phyloP scores from a whole-genome alignment of 495 filamentous ascomycete genomes.

The Lindgomyces ingoldianus region DNA sequence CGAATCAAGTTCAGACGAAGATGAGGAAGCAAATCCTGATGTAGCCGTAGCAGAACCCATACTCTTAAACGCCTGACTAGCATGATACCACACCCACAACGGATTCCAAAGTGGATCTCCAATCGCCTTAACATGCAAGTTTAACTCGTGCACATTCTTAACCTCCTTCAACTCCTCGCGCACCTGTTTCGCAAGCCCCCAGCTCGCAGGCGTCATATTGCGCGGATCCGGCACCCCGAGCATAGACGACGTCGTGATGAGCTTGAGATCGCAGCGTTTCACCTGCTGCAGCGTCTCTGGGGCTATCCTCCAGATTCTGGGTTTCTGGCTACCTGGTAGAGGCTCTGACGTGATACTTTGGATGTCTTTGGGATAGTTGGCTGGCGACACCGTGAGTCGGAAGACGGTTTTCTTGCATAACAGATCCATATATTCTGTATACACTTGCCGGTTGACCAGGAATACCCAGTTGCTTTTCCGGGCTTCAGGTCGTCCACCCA shows the following conservation, averaged over 20 bases:
- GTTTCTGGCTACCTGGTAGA: neutral
- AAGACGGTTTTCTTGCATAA: conserved; percentile 28
- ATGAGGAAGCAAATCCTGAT: neutral
- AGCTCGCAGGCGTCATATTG: conserved; percentile 19
- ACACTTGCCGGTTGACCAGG: conserved; percentile 28
- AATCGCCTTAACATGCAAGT: conserved; percentile 34
- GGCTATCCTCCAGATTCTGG: conserved; percentile 19
- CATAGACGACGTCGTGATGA: conserved; percentile 34
- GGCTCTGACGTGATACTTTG: neutral
- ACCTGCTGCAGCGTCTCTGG: conserved; percentile 16
- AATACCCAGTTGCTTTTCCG: conserved; percentile 26
- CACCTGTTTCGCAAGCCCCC: conserved; percentile 30
- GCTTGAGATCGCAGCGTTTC: conserved; percentile 27
- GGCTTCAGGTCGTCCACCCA: neutral
- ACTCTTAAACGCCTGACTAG: conserved; percentile 26
- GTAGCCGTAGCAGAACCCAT: neutral
- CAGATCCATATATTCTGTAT: conserved; percentile 33
- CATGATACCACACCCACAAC: conserved; percentile 38
- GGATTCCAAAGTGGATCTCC: conserved; percentile 39
- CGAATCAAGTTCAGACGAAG: too few relatives aligned
- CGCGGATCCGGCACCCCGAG: conserved; percentile 33
- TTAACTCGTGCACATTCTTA: conserved; percentile 22
- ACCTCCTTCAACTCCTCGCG: conserved; percentile 19
- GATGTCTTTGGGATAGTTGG: conserved; percentile 17
- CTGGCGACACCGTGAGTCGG: conserved; percentile 28